Evolutionary conservation across 2,329 filamentous ascomycete species (phyloP), one percentile per base, ranked within the genome.

Genomic region (Diaporthe velutina): DNA sequence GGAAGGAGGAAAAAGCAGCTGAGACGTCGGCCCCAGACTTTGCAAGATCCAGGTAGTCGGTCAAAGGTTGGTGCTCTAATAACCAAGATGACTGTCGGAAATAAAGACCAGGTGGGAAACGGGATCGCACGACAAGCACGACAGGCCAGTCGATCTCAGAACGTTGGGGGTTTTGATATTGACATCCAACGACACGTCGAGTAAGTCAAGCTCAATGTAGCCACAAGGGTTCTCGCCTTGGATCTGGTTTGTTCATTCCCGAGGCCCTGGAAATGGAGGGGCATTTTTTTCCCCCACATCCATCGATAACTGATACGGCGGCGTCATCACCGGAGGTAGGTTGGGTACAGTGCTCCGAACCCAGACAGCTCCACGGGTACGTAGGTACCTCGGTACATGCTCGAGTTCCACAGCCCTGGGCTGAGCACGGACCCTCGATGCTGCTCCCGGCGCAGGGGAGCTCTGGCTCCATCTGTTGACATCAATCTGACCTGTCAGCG

Each of bases 231-330:
- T 67, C 64, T 52, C 45, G 45, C 64, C 22, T 38, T 50, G 45
- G n/a, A 10, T 22, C 15, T 54, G 48, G n/a, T 28, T 40, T 54
- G 15, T 40, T 25, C 22, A 54, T 40, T 54, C 40, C 64, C 57
- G 38, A 64, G 70, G 45, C 54, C 55, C 33, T 40, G 50, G 60
- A 33, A 30, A 38, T 72, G 70, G 70, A 72, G 70, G 70, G 70
- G 70, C n/a, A 71, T 57, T 55, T 70, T 22, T 38, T 12, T n/a
- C 55, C 55, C 55, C 70, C 45, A 42, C 42, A 68, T 40, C 64
- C 33, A 25, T 17, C 54, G 57, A 72, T 64, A 72, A 60, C 38
- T 58, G 60, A 70, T 70, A 67, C 42, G 9, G 25, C 40, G 73
- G 58, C 55, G 57, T 38, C 58, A 52, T 67, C 35, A 55, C 48